These are phyloP conservation scores for Ziziphus jujuba DNA, from an alignment of 306 rosid genomes.

Conservation along the genomic window DNA sequence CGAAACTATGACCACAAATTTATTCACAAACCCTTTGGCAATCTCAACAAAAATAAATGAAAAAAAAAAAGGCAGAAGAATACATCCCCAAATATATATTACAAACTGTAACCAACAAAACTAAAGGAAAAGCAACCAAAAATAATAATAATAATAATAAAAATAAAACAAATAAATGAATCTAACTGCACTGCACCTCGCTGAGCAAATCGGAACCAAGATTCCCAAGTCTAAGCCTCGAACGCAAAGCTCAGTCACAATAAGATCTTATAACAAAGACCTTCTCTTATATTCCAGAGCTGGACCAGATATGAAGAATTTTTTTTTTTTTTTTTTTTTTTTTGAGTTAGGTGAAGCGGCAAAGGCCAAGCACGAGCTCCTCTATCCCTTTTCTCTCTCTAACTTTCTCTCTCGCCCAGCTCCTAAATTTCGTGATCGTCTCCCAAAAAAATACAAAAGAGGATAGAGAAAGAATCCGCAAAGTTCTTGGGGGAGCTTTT, in stretches of 20 bases:
- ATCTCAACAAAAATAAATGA: no score
- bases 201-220: constrained; percentile 25
- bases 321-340: no score
- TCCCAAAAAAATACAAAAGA: background rate
- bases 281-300: background rate
- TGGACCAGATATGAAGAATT: constrained; percentile 7
- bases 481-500: background rate
- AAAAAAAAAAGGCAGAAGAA: no score
- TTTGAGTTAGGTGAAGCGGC: constrained; percentile 42
- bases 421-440: constrained; percentile 10
- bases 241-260: background rate
- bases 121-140: background rate
- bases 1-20: no score
- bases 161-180: background rate
- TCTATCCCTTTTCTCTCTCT: constrained; percentile 11
- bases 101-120: background rate
- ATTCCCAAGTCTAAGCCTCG: constrained; percentile 28
- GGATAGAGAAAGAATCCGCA: background rate
- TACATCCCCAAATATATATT: no score
- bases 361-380: constrained; percentile 18
- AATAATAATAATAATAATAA: background rate
- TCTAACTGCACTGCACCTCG: constrained; percentile 24
- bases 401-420: constrained; percentile 16
- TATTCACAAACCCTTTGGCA: no score
- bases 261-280: background rate